These are phyloP conservation scores for Gracilaria vermiculophylla DNA, from an alignment of 23 red algal genomes.

Conservation along the genomic window DNA sequence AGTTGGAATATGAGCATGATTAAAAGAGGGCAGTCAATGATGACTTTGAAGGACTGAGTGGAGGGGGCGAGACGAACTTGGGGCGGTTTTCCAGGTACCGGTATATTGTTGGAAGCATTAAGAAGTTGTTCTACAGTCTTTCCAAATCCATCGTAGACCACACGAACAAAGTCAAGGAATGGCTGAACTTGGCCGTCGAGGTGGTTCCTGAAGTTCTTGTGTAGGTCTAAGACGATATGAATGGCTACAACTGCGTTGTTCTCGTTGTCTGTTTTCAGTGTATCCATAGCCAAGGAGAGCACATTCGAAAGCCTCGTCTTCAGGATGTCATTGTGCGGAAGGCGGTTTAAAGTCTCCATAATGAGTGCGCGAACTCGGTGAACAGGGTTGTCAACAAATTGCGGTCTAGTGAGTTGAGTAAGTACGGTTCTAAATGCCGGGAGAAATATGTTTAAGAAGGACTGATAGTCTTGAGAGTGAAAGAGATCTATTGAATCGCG, in stretches of 20 bases:
- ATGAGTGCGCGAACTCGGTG: constrained; percentile 70
- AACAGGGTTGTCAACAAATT: constrained; percentile 64
- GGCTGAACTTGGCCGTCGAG: constrained; percentile 69
- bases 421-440: constrained; percentile 76
- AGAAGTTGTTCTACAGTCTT: constrained; percentile 63
- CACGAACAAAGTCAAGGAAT: constrained; percentile 85
- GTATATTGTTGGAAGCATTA: background rate
- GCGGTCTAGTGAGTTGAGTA: constrained; percentile 61
- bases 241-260: constrained; percentile 77
- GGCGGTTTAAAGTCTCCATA: constrained; percentile 79
- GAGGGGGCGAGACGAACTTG: constrained; percentile 7
- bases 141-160: constrained; percentile 69
- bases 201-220: constrained; percentile 72
- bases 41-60: constrained; percentile 76
- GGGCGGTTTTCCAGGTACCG: background rate
- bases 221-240: constrained; percentile 86
- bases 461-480: constrained; percentile 71
- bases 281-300: constrained; percentile 58
- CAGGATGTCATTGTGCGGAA: constrained; percentile 74
- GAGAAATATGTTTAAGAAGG: constrained; percentile 77
- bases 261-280: constrained; percentile 81
- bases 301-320: constrained; percentile 51
- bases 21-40: constrained; percentile 88
- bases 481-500: constrained; percentile 80
- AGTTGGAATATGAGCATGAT: constrained; percentile 91